These are phyloP conservation scores for Stylonectria norvegica DNA, from an alignment of 2,329 filamentous ascomycete genomes.

Conservation along the genomic window DNA sequence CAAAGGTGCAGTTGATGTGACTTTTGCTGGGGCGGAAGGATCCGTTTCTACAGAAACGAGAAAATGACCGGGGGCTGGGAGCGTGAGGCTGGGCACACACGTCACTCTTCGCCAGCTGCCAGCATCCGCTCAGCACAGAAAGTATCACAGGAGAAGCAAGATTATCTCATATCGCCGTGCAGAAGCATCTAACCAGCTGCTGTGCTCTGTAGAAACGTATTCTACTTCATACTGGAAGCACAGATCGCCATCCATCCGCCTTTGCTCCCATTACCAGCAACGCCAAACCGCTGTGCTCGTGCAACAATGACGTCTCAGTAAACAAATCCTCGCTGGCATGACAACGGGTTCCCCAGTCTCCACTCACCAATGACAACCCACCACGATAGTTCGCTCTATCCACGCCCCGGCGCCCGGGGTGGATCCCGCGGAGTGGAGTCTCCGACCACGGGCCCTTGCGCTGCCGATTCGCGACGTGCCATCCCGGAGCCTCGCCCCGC, in stretches of 20 bases:
- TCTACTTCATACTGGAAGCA: no score
- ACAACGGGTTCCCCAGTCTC: constrained; percentile 20
- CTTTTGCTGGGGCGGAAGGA: constrained; percentile 9
- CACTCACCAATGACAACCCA: constrained; percentile 17
- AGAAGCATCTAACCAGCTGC: no score
- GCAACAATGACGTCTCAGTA: constrained; percentile 33
- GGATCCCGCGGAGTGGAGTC: no score
- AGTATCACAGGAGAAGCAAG: neutral
- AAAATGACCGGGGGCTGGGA: constrained; percentile 28
- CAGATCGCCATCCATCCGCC: no score
- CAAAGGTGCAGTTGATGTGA: constrained; percentile 5
- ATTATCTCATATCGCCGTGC: no score
- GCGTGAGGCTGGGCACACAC: constrained; percentile 17
- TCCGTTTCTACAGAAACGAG: constrained; percentile 31
- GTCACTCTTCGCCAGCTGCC: neutral
- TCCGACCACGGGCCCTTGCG: neutral
- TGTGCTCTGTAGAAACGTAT: no score
- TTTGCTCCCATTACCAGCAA: no score
- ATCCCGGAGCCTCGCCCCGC: constrained; percentile 2
- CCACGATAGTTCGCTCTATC: constrained; percentile 15
- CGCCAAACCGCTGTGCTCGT: constrained; percentile 1
- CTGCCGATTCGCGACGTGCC: constrained; percentile 2
- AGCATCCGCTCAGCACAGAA: neutral
- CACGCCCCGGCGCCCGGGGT: constrained; percentile 1
- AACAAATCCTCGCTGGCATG: constrained; percentile 23